A percentile compares a stretch with the other conserved stretches of the same genome.
Evolutionary conservation across 352 stramenopile species (phyloP).

Genomic region (Phytopythium cucurbitacearum): DNA sequence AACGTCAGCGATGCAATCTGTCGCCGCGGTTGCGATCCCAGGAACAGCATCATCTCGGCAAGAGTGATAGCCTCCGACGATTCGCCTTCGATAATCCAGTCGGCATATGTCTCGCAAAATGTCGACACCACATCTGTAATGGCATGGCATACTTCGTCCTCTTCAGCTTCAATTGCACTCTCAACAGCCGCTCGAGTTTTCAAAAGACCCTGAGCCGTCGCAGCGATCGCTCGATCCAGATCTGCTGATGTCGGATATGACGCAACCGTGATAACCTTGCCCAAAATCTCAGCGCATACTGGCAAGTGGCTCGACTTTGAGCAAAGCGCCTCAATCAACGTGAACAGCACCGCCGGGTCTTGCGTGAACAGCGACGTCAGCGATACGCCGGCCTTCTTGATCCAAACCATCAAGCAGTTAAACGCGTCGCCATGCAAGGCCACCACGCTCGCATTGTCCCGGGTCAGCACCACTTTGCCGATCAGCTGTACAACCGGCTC

Average conservation of each 20-base stretch:
- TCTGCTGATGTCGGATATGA: constrained; percentile 48
- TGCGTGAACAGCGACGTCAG: constrained; percentile 40
- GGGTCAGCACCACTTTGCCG: constrained; percentile 38
- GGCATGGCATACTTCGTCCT: constrained; percentile 56
- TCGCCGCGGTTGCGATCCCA: constrained; percentile 50
- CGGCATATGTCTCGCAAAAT: constrained; percentile 66
- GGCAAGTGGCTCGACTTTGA: constrained; percentile 44
- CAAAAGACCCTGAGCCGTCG: constrained; percentile 39
- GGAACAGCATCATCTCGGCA: constrained; percentile 52
- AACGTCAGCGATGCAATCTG: constrained; percentile 72
- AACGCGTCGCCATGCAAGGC: constrained; percentile 51
- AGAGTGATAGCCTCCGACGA: constrained; percentile 33
- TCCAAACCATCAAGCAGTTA: constrained; percentile 52
- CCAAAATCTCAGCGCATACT: constrained; percentile 47
- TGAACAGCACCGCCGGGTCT: constrained; percentile 32
- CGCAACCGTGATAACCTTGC: constrained; percentile 48
- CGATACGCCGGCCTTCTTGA: constrained; percentile 50
- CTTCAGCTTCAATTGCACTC: constrained; percentile 36
- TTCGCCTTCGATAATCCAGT: constrained; percentile 58
- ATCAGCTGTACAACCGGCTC: constrained; percentile 38
- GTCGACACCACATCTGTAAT: constrained; percentile 58
- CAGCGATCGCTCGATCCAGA: constrained; percentile 35
- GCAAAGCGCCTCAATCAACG: constrained; percentile 43
- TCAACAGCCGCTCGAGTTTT: constrained; percentile 44
- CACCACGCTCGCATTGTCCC: constrained; percentile 22